Conservation (phyloP, 768 basidiomycete species). For the Trametes sanguinea region DNA sequence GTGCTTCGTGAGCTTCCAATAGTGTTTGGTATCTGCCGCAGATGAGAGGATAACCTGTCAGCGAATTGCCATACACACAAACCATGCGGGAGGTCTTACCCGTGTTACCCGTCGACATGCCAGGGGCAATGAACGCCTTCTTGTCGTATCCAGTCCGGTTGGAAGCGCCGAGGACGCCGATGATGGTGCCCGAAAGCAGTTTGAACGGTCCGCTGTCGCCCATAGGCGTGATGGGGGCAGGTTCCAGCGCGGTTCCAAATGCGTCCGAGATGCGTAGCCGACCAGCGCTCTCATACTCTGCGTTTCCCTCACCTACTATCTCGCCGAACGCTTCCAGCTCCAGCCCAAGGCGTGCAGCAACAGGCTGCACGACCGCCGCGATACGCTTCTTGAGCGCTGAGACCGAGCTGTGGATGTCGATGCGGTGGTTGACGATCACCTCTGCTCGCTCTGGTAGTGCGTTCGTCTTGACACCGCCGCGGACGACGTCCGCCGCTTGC, state of each 20-base stretch:
- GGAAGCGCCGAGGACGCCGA: slow-evolving; percentile 26
- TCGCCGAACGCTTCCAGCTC: slow-evolving; percentile 60
- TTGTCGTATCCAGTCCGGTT: slow-evolving; percentile 26
- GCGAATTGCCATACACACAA: too few species aligned
- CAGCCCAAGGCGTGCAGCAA: slow-evolving; percentile 57
- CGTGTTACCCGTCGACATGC: slow-evolving; percentile 31
- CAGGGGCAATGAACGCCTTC: slow-evolving; percentile 29
- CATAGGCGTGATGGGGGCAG: slow-evolving; percentile 63
- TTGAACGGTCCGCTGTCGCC: slow-evolving; percentile 33
- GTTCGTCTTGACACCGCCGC: slow-evolving; percentile 46
- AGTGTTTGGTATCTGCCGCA: slow-evolving; percentile 43
- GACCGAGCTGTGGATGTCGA: slow-evolving; percentile 40
- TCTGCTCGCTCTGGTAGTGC: slow-evolving; percentile 76
- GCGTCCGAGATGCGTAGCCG: slow-evolving; percentile 52
- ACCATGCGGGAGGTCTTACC: slow-evolving; percentile 4
- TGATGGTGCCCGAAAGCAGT: slow-evolving; percentile 39
- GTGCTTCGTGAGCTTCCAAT: slow-evolving; percentile 50
- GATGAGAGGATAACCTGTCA: neutral
- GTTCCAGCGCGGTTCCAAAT: slow-evolving; percentile 54
- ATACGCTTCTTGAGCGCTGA: slow-evolving; percentile 27
- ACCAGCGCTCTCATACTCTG: slow-evolving; percentile 29
- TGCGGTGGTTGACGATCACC: slow-evolving; percentile 73
- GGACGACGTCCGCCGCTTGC: slow-evolving; percentile 70
- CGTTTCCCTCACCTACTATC: slow-evolving; percentile 31
- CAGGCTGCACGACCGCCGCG: slow-evolving; percentile 39